phyloP scores from a whole-genome alignment of 495 filamentous ascomycete genomes.

The Aspergillus carlsbadensis region DNA sequence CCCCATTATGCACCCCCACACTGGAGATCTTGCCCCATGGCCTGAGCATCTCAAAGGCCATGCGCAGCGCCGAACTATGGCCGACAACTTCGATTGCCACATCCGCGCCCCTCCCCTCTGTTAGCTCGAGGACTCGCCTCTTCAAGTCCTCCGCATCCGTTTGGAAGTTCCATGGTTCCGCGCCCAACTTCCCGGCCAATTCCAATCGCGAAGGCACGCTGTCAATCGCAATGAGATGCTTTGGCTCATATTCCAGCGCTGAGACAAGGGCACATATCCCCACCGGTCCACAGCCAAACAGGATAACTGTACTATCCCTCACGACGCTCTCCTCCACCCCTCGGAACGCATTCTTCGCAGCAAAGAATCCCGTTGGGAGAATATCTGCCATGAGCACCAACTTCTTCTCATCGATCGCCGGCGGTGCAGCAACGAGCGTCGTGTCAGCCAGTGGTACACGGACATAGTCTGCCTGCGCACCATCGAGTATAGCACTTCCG shows the following conservation, averaged over 20 bases:
- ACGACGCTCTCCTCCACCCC: slow-evolving; percentile 53
- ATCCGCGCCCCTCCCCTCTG: slow-evolving; percentile 70
- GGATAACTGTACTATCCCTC: slow-evolving; percentile 62
- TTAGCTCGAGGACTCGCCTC: slow-evolving; percentile 66
- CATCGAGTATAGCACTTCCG: slow-evolving; percentile 68
- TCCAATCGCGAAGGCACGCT: slow-evolving; percentile 69
- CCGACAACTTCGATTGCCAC: slow-evolving; percentile 87
- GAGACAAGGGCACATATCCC: slow-evolving; percentile 81
- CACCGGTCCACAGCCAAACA: slow-evolving; percentile 85
- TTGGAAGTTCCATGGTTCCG: slow-evolving; percentile 73
- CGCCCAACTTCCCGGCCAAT: slow-evolving; percentile 69
- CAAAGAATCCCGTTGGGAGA: slow-evolving; percentile 82
- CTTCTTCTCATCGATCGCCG: slow-evolving; percentile 67
- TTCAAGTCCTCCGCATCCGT: slow-evolving; percentile 57
- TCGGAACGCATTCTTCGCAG: slow-evolving; percentile 70
- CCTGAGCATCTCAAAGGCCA: slow-evolving; percentile 79
- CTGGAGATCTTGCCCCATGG: slow-evolving; percentile 81
- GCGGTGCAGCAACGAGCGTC: slow-evolving; percentile 68
- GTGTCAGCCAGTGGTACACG: slow-evolving; percentile 78
- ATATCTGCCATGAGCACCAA: slow-evolving; percentile 62
- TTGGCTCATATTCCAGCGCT: slow-evolving; percentile 69
- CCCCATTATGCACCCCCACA: slow-evolving; percentile 85
- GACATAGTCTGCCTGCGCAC: slow-evolving; percentile 85
- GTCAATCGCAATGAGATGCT: slow-evolving; percentile 79
- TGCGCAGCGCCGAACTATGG: slow-evolving; percentile 68